These are phyloP conservation scores for Penicillium hesseltinei DNA, from an alignment of 2,329 filamentous ascomycete genomes.

Conservation along the genomic window DNA sequence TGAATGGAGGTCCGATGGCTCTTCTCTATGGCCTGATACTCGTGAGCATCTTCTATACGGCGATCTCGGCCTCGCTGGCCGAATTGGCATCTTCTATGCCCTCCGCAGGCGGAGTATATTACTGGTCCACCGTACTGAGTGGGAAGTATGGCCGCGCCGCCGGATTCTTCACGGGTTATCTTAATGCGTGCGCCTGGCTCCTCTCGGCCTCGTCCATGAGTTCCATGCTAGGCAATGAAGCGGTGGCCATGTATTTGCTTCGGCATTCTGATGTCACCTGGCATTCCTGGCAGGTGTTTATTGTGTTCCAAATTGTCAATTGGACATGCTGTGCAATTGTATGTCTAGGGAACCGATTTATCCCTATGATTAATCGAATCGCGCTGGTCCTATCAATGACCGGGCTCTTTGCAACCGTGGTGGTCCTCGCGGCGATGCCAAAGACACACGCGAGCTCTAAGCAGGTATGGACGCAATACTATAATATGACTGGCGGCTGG, in stretches of 20 bases:
- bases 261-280: constrained; percentile 22
- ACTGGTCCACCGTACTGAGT: constrained; percentile 57
- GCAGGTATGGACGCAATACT: constrained; percentile 30
- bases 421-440: constrained; percentile 52
- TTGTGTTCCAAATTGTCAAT: constrained; percentile 46
- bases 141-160: constrained; percentile 46
- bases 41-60: constrained; percentile 51
- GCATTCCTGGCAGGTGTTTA: constrained; percentile 33
- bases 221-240: constrained; percentile 34
- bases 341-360: constrained; percentile 53
- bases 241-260: constrained; percentile 33
- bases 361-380: constrained; percentile 51
- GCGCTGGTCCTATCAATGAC: constrained; percentile 54
- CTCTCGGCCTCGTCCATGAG: constrained; percentile 32
- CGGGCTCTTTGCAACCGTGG: constrained; percentile 49
- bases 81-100: constrained; percentile 59
- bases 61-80: constrained; percentile 54
- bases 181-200: constrained; percentile 35
- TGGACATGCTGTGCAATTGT: constrained; percentile 53
- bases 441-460: constrained; percentile 24
- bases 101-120: constrained; percentile 54
- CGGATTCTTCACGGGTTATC: constrained; percentile 41
- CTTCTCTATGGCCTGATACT: constrained; percentile 57
- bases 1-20: constrained; percentile 59
- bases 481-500: constrained; percentile 33